Evolutionary conservation across 495 filamentous ascomycete species (phyloP), one percentile per base, ranked within the genome.

Genomic region (Aspergillus bertholletiae): DNA sequence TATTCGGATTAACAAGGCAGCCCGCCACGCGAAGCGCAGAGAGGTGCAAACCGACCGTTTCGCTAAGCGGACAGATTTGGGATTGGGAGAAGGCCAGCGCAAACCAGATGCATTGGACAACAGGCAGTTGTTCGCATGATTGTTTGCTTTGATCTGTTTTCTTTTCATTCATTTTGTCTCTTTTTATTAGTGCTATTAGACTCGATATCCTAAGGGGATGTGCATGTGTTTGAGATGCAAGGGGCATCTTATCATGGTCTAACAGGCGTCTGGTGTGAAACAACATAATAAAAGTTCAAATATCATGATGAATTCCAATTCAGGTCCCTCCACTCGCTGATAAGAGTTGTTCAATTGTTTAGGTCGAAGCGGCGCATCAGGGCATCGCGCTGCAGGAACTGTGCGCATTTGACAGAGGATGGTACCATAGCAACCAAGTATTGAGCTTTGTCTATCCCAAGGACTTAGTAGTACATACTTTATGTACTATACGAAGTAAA

Each of bases 51-150:
- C 87, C 28, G 88, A 96, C 59, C 78, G 82, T 24, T 78, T 86
- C 61, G 80, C 83, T 39, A 93, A 89, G 81, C 86, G 79, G 68
- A 84, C 84, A 13, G 83, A 86, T 34, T 69, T 99, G 59, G 90
- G 90, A 12, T 68, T 96, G 59, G 80, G 83, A 52, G 82, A 83
- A 27, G 84, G 83, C n/a, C 78, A 77, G 71, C 77, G 72, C 55
- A 75, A 81, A 60, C 80, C 74, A 57, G 84, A 86, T 72, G 86
- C 85, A 58, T 73, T 97, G 67, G 94, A 96, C 73, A 87, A 87
- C 55, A 80, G 81, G 54, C 79, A 87, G 56, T 71, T 98, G 41
- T 98, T 97, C 78, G 85, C 85, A 67, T 97, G 60, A 63, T 63
- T 46, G 49, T 34, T 51, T 41, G 50, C 8, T 52, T 30, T 49